These are phyloP conservation scores for Pleurotus eryngii DNA, from an alignment of 768 basidiomycete genomes.

Conservation along the genomic window DNA sequence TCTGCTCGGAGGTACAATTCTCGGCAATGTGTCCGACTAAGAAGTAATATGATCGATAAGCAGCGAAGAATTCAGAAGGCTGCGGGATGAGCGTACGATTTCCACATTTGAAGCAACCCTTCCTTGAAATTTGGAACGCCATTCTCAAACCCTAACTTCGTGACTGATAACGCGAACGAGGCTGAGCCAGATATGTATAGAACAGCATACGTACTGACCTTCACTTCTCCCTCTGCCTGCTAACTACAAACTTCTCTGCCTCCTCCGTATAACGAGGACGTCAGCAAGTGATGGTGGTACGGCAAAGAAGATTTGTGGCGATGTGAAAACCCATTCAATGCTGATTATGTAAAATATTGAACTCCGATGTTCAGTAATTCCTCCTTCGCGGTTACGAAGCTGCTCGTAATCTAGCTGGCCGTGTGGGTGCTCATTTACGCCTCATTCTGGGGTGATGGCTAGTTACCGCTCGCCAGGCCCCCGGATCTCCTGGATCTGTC, in stretches of 20 bases:
- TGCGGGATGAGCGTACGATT: conserved; percentile 58
- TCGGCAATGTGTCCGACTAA: conserved; percentile 92
- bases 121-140: conserved; percentile 82
- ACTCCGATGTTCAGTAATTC: conserved; percentile 3
- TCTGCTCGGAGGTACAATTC: conserved; percentile 83
- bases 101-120: conserved; percentile 93
- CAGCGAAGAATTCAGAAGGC: conserved; percentile 3
- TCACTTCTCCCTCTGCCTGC: conserved; percentile 75
- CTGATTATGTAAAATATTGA: background rate
- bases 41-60: conserved; percentile 11
- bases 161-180: conserved; percentile 17
- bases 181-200: background rate
- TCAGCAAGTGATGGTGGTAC: conserved; percentile 25
- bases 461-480: background rate
- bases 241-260: conserved; percentile 61
- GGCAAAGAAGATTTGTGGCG: conserved; percentile 6
- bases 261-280: conserved; percentile 56
- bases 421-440: conserved; percentile 7
- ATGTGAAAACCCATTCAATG: background rate
- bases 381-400: background rate
- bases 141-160: conserved; percentile 51
- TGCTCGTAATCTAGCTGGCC: background rate
- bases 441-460: conserved; percentile 4
- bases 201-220: conserved; percentile 34
- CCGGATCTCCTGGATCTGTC: conserved; percentile 5